Base-by-base conservation (phyloP, 2,329 filamentous ascomycete species). In the Plenodomus tracheiphilus region DNA sequence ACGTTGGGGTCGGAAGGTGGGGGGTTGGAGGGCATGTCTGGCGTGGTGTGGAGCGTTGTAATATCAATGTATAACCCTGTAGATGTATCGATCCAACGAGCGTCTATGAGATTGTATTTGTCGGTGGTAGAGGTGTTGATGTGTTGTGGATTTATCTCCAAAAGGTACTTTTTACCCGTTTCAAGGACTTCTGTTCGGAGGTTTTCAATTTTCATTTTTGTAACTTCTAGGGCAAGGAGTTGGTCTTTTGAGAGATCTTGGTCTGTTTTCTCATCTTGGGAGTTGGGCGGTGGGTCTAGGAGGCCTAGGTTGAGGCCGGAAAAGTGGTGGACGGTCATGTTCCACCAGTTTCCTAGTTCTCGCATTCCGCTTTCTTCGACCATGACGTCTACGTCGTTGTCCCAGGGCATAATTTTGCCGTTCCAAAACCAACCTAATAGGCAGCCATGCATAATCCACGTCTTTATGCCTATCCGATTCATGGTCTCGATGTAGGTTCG, bases 391-490 rank as follows among this genome's bases (percentile, higher is more conserved):
- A 85, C 62, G 56, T 85, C 82, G 11, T 77, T 79, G 61, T 85
- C 83, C 82, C 83, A 85, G 2, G 82, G 82, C 68, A 85, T 77
- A 58, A 84, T 79, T 61, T 78, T 77, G 44, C 78, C 75, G 56
- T 84, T 84, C 83, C 83, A 85, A 77, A 80, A 85, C 82, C 83
- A 85, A 30, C 81, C 81, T 15, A 85, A 70, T 35, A 85, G 68
- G 5, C 79, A 80, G 11, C 83, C 82, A 56, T 85, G 83, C 80
- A 85, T 84, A 47, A 85, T 79, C 82, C 82, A 85, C 8, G 82
- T 85, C 55, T 83, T 79, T 3, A 78, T 77, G 13, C 80, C 78
- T 25, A 85, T 75, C 42, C 79, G 74, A 36, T 75, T 69, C 81
- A 85, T 85, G 5, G 80, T 81, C 1, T 73, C 68, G 2, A 84